phyloP scores from a whole-genome alignment of 345 rosid genomes.

The Arabidopsis arenosa region DNA sequence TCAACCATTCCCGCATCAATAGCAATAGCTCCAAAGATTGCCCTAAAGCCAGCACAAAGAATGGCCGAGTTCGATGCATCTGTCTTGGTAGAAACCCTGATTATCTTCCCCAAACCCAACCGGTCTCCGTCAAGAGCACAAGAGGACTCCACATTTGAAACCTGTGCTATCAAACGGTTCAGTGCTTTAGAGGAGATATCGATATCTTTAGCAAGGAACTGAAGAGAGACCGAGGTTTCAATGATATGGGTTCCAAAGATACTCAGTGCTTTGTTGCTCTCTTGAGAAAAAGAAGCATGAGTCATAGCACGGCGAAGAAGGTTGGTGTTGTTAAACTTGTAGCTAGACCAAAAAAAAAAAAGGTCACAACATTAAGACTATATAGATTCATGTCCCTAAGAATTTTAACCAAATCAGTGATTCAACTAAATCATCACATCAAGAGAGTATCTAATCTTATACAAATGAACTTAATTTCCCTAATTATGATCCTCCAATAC shows the following conservation, averaged over 20 bases:
- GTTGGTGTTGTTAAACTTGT: conserved; percentile 50
- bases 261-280: conserved; percentile 71
- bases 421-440: not conserved
- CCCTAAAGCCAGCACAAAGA: conserved; percentile 66
- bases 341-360: conserved; percentile 45
- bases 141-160: conserved; percentile 56
- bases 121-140: conserved; percentile 66
- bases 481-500: not conserved
- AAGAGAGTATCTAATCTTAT: not conserved
- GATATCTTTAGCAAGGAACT: conserved; percentile 47
- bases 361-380: conserved; percentile 10
- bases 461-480: not conserved
- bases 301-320: conserved; percentile 78
- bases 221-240: conserved; percentile 54
- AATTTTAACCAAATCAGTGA: not conserved
- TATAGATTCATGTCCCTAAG: not conserved
- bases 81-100: conserved; percentile 66
- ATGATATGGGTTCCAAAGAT: conserved; percentile 63
- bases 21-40: conserved; percentile 78
- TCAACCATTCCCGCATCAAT: conserved; percentile 54
- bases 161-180: conserved; percentile 45
- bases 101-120: conserved; percentile 59
- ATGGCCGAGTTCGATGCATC: conserved; percentile 51
- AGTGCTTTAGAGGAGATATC: conserved; percentile 62
- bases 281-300: conserved; percentile 68